phyloP scores from a whole-genome alignment of 2,329 filamentous ascomycete species.

The Atkinsonella hypoxylon region DNA sequence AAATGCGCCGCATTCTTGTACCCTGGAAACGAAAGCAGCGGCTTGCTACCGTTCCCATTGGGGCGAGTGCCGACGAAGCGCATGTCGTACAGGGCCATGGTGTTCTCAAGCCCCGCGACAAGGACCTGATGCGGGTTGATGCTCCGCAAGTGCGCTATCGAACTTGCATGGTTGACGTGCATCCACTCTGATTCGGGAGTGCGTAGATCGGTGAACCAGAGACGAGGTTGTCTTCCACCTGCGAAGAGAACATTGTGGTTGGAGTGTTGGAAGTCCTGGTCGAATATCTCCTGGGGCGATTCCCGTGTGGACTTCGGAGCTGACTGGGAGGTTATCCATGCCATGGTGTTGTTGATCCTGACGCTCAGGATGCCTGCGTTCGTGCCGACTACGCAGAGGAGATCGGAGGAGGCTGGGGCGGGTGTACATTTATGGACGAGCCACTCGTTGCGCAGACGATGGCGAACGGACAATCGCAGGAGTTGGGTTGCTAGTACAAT shows the following conservation, averaged over 20 bases:
- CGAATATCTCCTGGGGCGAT: conserved; percentile 29
- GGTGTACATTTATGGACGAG: conserved; percentile 29
- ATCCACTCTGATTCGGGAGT: conserved; percentile 20
- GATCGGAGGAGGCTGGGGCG: conserved; percentile 25
- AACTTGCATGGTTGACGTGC: conserved; percentile 23
- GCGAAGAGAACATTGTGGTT: conserved; percentile 36
- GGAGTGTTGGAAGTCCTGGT: conserved; percentile 33
- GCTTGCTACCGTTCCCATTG: conserved; percentile 15
- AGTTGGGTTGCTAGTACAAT: conserved; percentile 18
- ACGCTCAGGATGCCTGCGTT: conserved; percentile 33
- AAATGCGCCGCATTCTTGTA: conserved; percentile 38
- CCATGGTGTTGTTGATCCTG: conserved; percentile 18
- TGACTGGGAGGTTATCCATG: conserved; percentile 21
- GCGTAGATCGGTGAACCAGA: conserved; percentile 36
- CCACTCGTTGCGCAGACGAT: conserved; percentile 16
- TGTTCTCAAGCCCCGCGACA: conserved; percentile 36
- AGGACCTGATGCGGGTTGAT: conserved; percentile 38
- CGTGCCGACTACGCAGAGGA: conserved; percentile 36
- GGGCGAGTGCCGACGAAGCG: conserved; percentile 25
- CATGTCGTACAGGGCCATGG: conserved; percentile 44
- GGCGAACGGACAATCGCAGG: conserved; percentile 18
- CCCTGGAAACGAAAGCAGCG: conserved; percentile 35
- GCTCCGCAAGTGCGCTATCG: conserved; percentile 38
- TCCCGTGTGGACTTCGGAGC: conserved; percentile 9
- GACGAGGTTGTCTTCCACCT: conserved; percentile 35